Evolutionary conservation across 208 protist species (phyloP).

Genomic region (Phytomonas francai): DNA sequence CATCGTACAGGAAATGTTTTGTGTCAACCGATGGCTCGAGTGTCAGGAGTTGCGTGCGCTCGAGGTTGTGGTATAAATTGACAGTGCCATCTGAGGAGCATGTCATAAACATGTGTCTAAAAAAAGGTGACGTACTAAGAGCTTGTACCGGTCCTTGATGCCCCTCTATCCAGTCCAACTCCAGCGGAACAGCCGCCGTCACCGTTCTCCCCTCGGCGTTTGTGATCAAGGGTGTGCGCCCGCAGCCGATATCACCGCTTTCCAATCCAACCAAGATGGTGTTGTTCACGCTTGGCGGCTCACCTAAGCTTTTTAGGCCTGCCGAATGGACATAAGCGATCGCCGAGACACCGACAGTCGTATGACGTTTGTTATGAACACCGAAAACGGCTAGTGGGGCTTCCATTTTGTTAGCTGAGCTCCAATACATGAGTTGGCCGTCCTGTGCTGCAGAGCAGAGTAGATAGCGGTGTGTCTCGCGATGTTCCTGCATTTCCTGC

Average conservation of each 20-base stretch:
- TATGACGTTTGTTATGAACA: slow-evolving; percentile 44
- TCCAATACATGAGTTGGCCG: slow-evolving; percentile 77
- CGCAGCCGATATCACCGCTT: slow-evolving; percentile 81
- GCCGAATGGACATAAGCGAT: slow-evolving; percentile 27
- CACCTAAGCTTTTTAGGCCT: neutral
- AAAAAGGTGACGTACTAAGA: slow-evolving; percentile 74
- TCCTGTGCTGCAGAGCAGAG: slow-evolving; percentile 70
- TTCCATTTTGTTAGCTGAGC: slow-evolving; percentile 45
- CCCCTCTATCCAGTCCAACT: slow-evolving; percentile 63
- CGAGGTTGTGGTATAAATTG: slow-evolving; percentile 68
- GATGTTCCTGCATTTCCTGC: slow-evolving; percentile 45
- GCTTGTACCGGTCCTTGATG: slow-evolving; percentile 77
- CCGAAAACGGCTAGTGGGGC: slow-evolving; percentile 47
- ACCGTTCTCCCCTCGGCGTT: slow-evolving; percentile 12
- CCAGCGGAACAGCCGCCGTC: slow-evolving; percentile 26
- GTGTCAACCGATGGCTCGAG: slow-evolving; percentile 75
- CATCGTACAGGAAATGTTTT: slow-evolving; percentile 82
- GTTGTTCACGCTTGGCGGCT: slow-evolving; percentile 41
- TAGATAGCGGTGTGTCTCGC: slow-evolving; percentile 49
- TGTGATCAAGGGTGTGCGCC: slow-evolving; percentile 28
- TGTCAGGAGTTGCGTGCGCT: slow-evolving; percentile 55
- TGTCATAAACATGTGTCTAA: slow-evolving; percentile 81
- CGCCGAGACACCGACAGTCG: slow-evolving; percentile 47
- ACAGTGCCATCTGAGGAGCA: slow-evolving; percentile 81
- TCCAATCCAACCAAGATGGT: slow-evolving; percentile 74